Percentiles rank a stretch among this genome's conserved stretches.
Evolutionary conservation across 2,329 filamentous ascomycete genomes (phyloP).

Genomic region (Tolypocladium album): DNA sequence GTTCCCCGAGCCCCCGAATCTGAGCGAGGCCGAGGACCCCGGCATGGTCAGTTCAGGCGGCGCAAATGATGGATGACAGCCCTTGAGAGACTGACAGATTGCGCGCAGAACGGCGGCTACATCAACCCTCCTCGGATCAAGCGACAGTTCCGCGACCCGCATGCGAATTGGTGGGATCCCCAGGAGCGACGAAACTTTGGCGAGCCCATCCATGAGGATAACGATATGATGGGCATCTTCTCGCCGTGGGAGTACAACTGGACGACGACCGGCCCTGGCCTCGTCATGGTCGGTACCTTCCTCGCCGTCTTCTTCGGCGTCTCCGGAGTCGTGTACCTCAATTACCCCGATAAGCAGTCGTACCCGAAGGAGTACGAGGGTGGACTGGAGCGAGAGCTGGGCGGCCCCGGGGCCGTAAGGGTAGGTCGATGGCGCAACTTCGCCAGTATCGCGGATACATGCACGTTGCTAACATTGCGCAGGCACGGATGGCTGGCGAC

Average conservation of each 20-base stretch:
- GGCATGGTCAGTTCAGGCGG: slow-evolving; percentile 42
- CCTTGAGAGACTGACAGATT: not conserved
- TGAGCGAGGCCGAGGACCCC: slow-evolving; percentile 54
- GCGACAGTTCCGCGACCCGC: slow-evolving; percentile 84
- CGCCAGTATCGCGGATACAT: not conserved
- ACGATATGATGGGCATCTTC: slow-evolving; percentile 86
- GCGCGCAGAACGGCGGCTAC: slow-evolving; percentile 66
- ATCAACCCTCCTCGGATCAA: slow-evolving; percentile 71
- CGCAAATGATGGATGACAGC: not conserved
- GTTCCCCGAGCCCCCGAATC: slow-evolving; percentile 34
- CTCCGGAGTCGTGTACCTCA: slow-evolving; percentile 54
- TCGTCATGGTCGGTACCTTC: slow-evolving; percentile 59
- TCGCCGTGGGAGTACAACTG: slow-evolving; percentile 84
- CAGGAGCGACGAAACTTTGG: slow-evolving; percentile 96
- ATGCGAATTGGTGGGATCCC: slow-evolving; percentile 93
- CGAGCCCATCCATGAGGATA: slow-evolving; percentile 93
- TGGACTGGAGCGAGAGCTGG: slow-evolving; percentile 65
- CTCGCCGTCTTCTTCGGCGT: slow-evolving; percentile 52
- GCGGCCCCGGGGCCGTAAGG: slow-evolving; percentile 54
- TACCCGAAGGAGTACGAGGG: slow-evolving; percentile 61
- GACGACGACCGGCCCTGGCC: slow-evolving; percentile 57
- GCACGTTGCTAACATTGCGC: slow-evolving; percentile 7
- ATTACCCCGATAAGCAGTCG: slow-evolving; percentile 62
- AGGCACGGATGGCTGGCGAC: slow-evolving; percentile 47
- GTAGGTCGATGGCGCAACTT: slow-evolving; percentile 36